Evolutionary conservation across 495 filamentous ascomycete species (phyloP).

Genomic region (Corynascus novoguineensis): DNA sequence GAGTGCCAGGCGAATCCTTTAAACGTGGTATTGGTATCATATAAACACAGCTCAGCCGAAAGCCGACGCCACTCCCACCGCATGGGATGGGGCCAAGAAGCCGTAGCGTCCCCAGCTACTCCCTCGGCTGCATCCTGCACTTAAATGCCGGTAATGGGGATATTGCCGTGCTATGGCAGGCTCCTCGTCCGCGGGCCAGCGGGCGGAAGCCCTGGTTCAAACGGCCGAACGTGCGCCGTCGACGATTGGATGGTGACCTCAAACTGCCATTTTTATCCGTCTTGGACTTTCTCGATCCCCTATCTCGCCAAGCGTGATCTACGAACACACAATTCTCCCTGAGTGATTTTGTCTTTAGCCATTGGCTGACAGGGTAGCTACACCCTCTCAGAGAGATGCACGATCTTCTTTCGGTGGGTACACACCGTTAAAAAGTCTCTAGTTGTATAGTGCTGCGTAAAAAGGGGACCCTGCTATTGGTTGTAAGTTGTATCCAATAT

Average conservation of each 20-base stretch:
- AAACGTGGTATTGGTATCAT: too few species aligned
- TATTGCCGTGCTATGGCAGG: not conserved
- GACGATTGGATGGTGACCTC: not conserved
- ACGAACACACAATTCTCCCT: not conserved
- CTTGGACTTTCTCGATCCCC: not conserved
- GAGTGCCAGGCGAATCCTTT: too few species aligned
- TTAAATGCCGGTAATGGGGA: not conserved
- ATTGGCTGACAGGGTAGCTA: not conserved
- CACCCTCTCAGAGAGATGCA: not conserved
- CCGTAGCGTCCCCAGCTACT: not conserved
- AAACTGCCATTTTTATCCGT: not conserved
- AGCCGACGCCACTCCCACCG: too few species aligned
- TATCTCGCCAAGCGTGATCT: not conserved
- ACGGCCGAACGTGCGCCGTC: not conserved
- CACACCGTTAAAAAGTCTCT: too few species aligned
- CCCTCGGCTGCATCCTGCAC: not conserved
- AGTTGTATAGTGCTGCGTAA: not conserved
- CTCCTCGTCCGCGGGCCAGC: not conserved
- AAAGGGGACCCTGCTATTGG: not conserved
- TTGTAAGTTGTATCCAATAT: not conserved
- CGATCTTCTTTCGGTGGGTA: too few species aligned
- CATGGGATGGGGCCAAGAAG: too few species aligned
- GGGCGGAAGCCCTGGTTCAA: not conserved
- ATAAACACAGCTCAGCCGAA: too few species aligned
- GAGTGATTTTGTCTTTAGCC: not conserved